These are phyloP conservation scores for Penicillium olsonii DNA, from an alignment of 2,329 filamentous ascomycete genomes.

Conservation along the genomic window DNA sequence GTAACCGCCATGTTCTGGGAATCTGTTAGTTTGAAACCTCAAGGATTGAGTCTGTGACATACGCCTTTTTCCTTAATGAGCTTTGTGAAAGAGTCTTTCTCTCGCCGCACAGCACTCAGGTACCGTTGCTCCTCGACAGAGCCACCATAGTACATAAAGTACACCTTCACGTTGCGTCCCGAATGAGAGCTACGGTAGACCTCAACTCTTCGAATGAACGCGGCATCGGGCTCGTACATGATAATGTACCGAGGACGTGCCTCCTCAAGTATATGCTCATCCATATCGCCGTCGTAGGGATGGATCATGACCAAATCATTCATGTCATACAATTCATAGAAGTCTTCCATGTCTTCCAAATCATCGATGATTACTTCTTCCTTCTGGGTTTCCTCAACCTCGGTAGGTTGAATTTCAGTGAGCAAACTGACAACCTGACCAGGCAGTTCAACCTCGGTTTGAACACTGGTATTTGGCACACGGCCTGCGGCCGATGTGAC, in stretches of 20 bases:
- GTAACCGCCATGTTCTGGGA: slow-evolving; percentile 78
- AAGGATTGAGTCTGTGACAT: slow-evolving; percentile 22
- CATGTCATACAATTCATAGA: slow-evolving; percentile 89
- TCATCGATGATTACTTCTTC: slow-evolving; percentile 69
- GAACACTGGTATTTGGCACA: slow-evolving; percentile 71
- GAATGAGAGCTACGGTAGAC: slow-evolving; percentile 94
- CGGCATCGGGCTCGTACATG: slow-evolving; percentile 96
- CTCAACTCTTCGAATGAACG: slow-evolving; percentile 91
- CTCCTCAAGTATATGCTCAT: slow-evolving; percentile 95
- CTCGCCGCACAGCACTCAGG: slow-evolving; percentile 81
- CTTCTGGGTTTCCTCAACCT: slow-evolving; percentile 73
- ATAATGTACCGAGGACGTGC: slow-evolving; percentile 90
- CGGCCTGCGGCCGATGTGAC: slow-evolving; percentile 61
- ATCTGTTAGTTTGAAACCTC: slow-evolving; percentile 14
- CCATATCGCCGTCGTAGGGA: slow-evolving; percentile 91
- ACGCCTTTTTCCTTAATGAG: slow-evolving; percentile 88
- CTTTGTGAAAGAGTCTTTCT: slow-evolving; percentile 94
- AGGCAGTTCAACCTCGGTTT: slow-evolving; percentile 75
- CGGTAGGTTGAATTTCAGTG: slow-evolving; percentile 78
- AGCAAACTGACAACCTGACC: slow-evolving; percentile 79
- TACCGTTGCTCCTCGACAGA: slow-evolving; percentile 97
- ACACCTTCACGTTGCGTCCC: slow-evolving; percentile 84
- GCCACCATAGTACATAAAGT: slow-evolving; percentile 94
- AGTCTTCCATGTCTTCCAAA: slow-evolving; percentile 87
- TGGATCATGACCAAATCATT: slow-evolving; percentile 85